A percentile compares a stretch with the other conserved stretches of the same genome.
phyloP scores from a whole-genome alignment of 2,329 filamentous ascomycete genomes.

The Colletotrichum tanaceti region DNA sequence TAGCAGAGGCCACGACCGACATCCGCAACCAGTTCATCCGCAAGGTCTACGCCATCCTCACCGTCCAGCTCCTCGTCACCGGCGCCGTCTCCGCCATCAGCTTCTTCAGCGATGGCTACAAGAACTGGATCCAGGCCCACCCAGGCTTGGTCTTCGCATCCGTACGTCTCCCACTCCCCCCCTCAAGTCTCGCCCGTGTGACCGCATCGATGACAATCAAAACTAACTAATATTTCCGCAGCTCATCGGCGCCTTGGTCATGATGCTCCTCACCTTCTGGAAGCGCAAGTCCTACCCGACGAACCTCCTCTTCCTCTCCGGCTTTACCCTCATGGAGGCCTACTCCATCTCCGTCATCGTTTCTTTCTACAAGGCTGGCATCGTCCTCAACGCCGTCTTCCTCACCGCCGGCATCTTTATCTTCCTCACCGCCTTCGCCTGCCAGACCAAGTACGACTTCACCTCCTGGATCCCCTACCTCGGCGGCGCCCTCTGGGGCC shows the following conservation, averaged over 20 bases:
- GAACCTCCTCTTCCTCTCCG: constrained; percentile 91
- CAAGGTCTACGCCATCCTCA: constrained; percentile 98
- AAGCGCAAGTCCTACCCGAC: constrained; percentile 95
- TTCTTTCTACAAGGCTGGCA: constrained; percentile 84
- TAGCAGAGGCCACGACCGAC: constrained; percentile 92
- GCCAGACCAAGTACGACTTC: constrained; percentile 98
- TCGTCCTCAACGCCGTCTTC: constrained; percentile 90
- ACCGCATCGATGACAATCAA: constrained; percentile 33
- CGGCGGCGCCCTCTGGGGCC: constrained; percentile 88
- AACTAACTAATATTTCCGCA: constrained; percentile 47
- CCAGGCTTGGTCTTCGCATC: constrained; percentile 88
- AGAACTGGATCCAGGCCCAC: constrained; percentile 86
- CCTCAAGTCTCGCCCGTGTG: background rate
- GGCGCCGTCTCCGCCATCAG: constrained; percentile 83
- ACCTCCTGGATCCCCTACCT: constrained; percentile 97
- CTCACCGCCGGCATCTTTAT: constrained; percentile 88
- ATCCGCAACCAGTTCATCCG: constrained; percentile 97
- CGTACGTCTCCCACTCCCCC: constrained; percentile 60
- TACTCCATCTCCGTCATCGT: constrained; percentile 94
- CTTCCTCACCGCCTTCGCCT: constrained; percentile 86
- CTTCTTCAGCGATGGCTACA: constrained; percentile 86
- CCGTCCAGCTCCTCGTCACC: constrained; percentile 91
- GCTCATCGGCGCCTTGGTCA: constrained; percentile 83
- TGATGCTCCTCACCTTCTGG: constrained; percentile 92
- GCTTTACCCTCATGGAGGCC: constrained; percentile 91